Conservation (phyloP, 2,329 filamentous ascomycete genomes). For the Aspergillus carbonarius region DNA sequence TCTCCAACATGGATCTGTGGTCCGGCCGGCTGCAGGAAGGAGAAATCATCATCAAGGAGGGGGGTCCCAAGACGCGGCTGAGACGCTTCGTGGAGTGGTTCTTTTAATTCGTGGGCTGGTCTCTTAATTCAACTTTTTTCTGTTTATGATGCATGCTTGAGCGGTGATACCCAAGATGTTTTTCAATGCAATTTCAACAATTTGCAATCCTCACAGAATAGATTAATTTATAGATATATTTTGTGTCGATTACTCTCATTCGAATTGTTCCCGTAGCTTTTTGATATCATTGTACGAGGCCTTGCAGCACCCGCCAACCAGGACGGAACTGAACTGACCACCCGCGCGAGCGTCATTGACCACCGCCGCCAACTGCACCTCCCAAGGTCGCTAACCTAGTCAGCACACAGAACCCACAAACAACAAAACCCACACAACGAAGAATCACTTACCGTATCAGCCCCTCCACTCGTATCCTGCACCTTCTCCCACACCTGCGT, state of each 20-base stretch:
- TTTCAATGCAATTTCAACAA: constrained; percentile 6
- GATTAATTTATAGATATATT: not conserved
- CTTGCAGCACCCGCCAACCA: constrained; percentile 51
- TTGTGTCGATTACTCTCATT: not conserved
- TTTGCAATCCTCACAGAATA: not conserved
- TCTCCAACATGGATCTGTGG: constrained; percentile 31
- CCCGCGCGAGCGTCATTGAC: constrained; percentile 31
- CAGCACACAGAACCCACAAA: constrained; percentile 4
- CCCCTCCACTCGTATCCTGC: constrained; percentile 15
- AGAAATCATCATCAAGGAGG: constrained; percentile 22
- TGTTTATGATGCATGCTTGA: constrained; percentile 22
- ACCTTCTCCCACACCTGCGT: constrained; percentile 59
- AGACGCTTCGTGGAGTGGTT: constrained; percentile 28
- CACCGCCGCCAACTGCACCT: constrained; percentile 35
- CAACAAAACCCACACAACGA: not conserved
- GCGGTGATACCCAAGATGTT: constrained; percentile 16
- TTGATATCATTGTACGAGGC: constrained; percentile 39
- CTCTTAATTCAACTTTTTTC: not conserved
- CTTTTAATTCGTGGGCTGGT: constrained; percentile 15
- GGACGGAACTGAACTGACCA: constrained; percentile 29
- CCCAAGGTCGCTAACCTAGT: constrained; percentile 34
- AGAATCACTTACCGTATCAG: constrained; percentile 15
- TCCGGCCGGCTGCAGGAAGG: constrained; percentile 33
- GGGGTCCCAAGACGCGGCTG: constrained; percentile 20
- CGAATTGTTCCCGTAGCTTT: constrained; percentile 27